Evolutionary conservation across 2,329 filamentous ascomycete genomes (phyloP).

Genomic region (Ceratocystiopsis brevicomis): DNA sequence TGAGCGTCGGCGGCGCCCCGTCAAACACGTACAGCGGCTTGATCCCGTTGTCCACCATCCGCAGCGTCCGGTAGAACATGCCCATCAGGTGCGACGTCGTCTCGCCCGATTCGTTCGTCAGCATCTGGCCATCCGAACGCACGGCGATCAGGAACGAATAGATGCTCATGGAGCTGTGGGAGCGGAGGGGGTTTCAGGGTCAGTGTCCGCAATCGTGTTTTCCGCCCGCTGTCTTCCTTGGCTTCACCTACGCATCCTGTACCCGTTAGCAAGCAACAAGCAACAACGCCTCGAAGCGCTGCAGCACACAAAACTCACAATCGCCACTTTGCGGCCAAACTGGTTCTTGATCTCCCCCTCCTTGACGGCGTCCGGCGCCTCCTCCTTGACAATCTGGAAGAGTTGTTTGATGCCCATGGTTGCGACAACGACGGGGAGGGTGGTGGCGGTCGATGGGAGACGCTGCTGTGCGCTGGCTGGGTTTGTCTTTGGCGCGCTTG

Average conservation of each 20-base stretch:
- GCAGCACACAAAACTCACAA: constrained; percentile 54
- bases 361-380: constrained; percentile 90
- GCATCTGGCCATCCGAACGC: constrained; percentile 86
- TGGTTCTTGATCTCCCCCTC: constrained; percentile 97
- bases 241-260: constrained; percentile 8
- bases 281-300: too few relatives aligned
- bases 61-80: constrained; percentile 96
- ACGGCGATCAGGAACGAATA: constrained; percentile 98
- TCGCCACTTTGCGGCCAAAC: constrained; percentile 94
- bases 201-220: constrained; percentile 35
- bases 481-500: too few relatives aligned
- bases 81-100: constrained; percentile 98
- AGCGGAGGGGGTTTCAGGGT: too few relatives aligned
- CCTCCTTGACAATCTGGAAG: constrained; percentile 68
- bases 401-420: constrained; percentile 52
- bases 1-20: constrained; percentile 88
- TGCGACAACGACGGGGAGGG: constrained; percentile 10
- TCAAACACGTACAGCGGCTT: constrained; percentile 98
- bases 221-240: constrained; percentile 1
- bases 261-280: neutral
- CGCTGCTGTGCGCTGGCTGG: too few relatives aligned
- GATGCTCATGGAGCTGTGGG: constrained; percentile 93
- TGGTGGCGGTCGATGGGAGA: neutral
- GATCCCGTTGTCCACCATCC: constrained; percentile 97
- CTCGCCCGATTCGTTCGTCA: constrained; percentile 86